Conservation (phyloP, 148 eudicot genomes). For the Diospyros kaki region DNA sequence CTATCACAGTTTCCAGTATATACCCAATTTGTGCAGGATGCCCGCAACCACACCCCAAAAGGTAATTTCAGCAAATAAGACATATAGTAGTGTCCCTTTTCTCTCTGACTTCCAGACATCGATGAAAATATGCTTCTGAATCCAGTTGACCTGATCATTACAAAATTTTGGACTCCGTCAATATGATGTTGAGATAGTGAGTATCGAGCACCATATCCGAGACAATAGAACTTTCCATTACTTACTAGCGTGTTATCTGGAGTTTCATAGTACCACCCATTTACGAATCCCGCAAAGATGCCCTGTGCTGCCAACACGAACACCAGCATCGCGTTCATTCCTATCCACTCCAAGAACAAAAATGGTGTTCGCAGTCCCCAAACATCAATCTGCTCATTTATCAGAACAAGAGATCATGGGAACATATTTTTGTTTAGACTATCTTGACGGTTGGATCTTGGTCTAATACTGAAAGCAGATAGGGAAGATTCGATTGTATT, state of each 20-base stretch:
- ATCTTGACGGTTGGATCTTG: background rate
- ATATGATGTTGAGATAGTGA: background rate
- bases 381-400: constrained; percentile 40
- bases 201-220: background rate
- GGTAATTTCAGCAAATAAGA: constrained; percentile 42
- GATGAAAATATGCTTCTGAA: constrained; percentile 37
- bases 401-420: background rate
- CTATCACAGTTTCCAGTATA: constrained; percentile 48
- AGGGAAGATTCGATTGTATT: background rate
- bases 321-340: constrained; percentile 55
- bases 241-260: constrained; percentile 38
- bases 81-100: constrained; percentile 41
- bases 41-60: constrained; percentile 51
- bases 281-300: constrained; percentile 40
- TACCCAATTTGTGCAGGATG: constrained; percentile 37
- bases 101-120: constrained; percentile 45
- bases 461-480: background rate
- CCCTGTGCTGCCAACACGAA: constrained; percentile 54
- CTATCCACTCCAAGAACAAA: constrained; percentile 50
- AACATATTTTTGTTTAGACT: background rate
- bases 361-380: constrained; percentile 48
- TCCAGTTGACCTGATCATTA: constrained; percentile 46
- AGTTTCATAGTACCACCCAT: constrained; percentile 46
- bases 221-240: background rate
- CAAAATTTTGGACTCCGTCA: background rate